Base-by-base conservation (phyloP, 768 basidiomycete genomes). In the Ramaria sp. region DNA sequence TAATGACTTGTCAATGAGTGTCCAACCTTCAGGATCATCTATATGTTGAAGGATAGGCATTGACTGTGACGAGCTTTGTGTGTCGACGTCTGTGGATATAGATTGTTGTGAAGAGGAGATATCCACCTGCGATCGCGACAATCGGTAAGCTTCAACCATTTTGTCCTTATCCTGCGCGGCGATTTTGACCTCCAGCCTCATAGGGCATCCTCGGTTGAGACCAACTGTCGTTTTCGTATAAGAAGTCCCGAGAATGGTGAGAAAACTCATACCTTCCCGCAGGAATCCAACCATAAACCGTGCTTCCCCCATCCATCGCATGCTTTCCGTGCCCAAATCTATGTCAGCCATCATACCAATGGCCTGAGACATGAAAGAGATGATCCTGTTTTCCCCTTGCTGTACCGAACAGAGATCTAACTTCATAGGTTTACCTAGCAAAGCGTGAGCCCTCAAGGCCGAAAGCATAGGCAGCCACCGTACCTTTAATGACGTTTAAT, bases 281-380 rank as follows among this genome's bases (percentile, higher is more conserved):
- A 93, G 65, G 64, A 81, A 80, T 9, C 91, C 91, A 58, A 79
- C 71, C 31, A 84, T 66, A 67, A 94, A 94, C 9, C 91, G 83
- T 12, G 76, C 72, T 63, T 85, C 86, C 10, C 91, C 91, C 83
- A 94, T 84, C 84, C 87, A 92, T 9, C 90, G 79, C 42, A 93
- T 69, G 63, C 88, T 72, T 59, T 93, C 91, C 1, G 91, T 94
- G 55, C 86, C 86, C 46, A 88, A 70, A 69, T 92, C 91, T 41
- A 91, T 59, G 60, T 93, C 89, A 2, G 91, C 89, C 81, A 91
- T 86, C 33, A 94, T 73, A 2, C 91, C 91, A 20, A 89, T 65
- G 2, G 84, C 78, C 70, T 91, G 89, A 0, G 86, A 82, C 81
- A 93, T 83, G 73, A 89, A 93, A 13, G 88, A 89, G 64, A 88